Percentiles rank a stretch among this genome's conserved stretches.
These are phyloP conservation scores for Leishmania mexicana DNA, from an alignment of 208 protist genomes.

Conservation along the genomic window DNA sequence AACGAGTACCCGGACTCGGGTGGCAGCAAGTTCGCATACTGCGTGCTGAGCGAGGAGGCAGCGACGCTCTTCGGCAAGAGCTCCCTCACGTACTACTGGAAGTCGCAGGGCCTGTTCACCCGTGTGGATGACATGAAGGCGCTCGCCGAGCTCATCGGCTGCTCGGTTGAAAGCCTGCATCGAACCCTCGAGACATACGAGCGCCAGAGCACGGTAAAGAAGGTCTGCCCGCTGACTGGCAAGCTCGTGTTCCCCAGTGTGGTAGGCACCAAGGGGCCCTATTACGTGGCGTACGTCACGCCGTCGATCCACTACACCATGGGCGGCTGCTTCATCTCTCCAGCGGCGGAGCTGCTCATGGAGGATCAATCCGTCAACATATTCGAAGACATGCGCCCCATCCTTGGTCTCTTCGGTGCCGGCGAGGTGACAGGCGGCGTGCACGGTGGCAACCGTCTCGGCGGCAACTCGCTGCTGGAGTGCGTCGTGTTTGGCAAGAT, in stretches of 20 bases:
- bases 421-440: constrained; percentile 97
- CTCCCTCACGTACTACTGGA: constrained; percentile 85
- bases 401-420: constrained; percentile 93
- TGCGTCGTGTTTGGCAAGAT: constrained; percentile 73
- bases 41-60: constrained; percentile 82
- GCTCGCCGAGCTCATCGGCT: constrained; percentile 77
- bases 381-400: constrained; percentile 65
- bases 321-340: constrained; percentile 94
- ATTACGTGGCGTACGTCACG: constrained; percentile 89
- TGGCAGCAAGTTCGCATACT: constrained; percentile 76
- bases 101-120: constrained; percentile 68
- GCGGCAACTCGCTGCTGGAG: constrained; percentile 96
- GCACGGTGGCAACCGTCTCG: constrained; percentile 96
- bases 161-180: constrained; percentile 43
- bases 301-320: constrained; percentile 98
- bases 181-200: constrained; percentile 75
- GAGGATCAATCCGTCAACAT: constrained; percentile 55
- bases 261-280: constrained; percentile 62
- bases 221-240: constrained; percentile 57
- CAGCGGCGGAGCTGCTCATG: constrained; percentile 79
- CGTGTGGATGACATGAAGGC: constrained; percentile 45
- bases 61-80: constrained; percentile 76
- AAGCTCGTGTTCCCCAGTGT: constrained; percentile 86
- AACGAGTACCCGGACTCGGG: constrained; percentile 68
- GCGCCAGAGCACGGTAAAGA: constrained; percentile 41